Evolutionary conservation across 2,329 filamentous ascomycete species (phyloP).

Genomic region (Arthrobotrys musiformis): DNA sequence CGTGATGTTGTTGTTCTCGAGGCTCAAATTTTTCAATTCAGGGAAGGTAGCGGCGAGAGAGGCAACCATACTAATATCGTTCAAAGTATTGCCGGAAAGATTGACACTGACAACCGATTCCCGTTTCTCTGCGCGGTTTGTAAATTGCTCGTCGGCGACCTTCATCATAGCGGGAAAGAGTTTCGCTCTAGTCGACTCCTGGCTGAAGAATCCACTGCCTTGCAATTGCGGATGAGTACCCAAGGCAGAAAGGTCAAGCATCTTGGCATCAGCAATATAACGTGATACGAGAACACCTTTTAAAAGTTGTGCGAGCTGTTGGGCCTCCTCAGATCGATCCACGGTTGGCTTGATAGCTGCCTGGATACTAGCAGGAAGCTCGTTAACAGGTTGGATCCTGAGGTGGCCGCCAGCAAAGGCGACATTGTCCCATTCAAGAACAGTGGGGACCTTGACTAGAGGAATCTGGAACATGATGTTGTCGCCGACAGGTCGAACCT

Average conservation of each 20-base stretch:
- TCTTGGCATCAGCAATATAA: slow-evolving; percentile 76
- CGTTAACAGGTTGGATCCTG: slow-evolving; percentile 61
- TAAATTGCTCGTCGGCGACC: slow-evolving; percentile 82
- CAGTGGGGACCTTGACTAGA: slow-evolving; percentile 72
- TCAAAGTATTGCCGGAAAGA: slow-evolving; percentile 81
- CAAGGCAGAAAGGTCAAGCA: slow-evolving; percentile 84
- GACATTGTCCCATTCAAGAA: slow-evolving; percentile 76
- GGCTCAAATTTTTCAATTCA: slow-evolving; percentile 85
- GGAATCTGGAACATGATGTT: slow-evolving; percentile 75
- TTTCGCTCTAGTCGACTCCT: slow-evolving; percentile 78
- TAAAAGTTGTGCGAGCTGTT: slow-evolving; percentile 68
- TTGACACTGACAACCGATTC: slow-evolving; percentile 84
- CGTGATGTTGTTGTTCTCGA: slow-evolving; percentile 83
- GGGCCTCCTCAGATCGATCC: slow-evolving; percentile 51
- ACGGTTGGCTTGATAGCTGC: slow-evolving; percentile 59
- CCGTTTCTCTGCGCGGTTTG: slow-evolving; percentile 75
- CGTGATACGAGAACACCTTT: slow-evolving; percentile 77
- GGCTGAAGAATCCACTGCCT: slow-evolving; percentile 79
- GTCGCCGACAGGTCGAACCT: slow-evolving; percentile 77
- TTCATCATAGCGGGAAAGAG: slow-evolving; percentile 93
- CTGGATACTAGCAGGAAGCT: slow-evolving; percentile 52
- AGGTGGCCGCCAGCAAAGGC: slow-evolving; percentile 74
- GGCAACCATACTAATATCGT: slow-evolving; percentile 77
- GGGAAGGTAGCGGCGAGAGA: slow-evolving; percentile 82
- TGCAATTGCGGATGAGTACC: slow-evolving; percentile 77